A percentile compares a stretch with the other conserved stretches of the same genome.
These are phyloP conservation scores for Zygoascus biomembranicola DNA, from an alignment of 805 yeast genomes.

Conservation along the genomic window DNA sequence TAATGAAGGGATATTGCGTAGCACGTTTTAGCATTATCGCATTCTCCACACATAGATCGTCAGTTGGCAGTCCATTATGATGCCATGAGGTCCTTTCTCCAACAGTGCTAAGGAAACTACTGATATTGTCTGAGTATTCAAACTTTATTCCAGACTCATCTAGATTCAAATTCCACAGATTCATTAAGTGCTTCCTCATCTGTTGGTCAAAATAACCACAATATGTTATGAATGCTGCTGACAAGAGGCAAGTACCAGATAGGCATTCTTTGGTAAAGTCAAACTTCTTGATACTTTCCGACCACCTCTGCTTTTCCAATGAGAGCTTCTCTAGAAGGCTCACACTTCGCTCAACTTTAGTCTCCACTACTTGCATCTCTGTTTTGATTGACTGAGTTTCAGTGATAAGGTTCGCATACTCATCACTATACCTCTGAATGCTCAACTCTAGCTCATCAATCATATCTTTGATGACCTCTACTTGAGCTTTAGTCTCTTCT, in stretches of 20 bases:
- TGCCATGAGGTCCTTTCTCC: conserved; percentile 45
- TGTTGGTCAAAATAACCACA: conserved; percentile 50
- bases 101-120: conserved; percentile 34
- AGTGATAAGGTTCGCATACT: conserved; percentile 67
- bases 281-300: conserved; percentile 45
- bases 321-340: conserved; percentile 54
- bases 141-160: conserved; percentile 31
- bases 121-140: conserved; percentile 24
- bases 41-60: conserved; percentile 57
- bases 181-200: conserved; percentile 32
- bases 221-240: conserved; percentile 55
- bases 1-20: conserved; percentile 44
- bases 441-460: conserved; percentile 61
- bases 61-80: conserved; percentile 44
- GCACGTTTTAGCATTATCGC: conserved; percentile 36
- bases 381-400: conserved; percentile 67
- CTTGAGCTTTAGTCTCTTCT: conserved; percentile 53
- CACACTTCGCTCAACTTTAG: conserved; percentile 54
- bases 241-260: conserved; percentile 58
- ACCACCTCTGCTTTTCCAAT: conserved; percentile 69
- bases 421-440: conserved; percentile 57
- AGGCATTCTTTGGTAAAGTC: conserved; percentile 37
- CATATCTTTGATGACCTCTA: conserved; percentile 75
- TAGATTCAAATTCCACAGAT: conserved; percentile 33
- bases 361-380: conserved; percentile 57